Evolutionary conservation across 2,329 filamentous ascomycete genomes (phyloP), one percentile per base, ranked within the genome.

Genomic region (Monosporascus sp.): DNA sequence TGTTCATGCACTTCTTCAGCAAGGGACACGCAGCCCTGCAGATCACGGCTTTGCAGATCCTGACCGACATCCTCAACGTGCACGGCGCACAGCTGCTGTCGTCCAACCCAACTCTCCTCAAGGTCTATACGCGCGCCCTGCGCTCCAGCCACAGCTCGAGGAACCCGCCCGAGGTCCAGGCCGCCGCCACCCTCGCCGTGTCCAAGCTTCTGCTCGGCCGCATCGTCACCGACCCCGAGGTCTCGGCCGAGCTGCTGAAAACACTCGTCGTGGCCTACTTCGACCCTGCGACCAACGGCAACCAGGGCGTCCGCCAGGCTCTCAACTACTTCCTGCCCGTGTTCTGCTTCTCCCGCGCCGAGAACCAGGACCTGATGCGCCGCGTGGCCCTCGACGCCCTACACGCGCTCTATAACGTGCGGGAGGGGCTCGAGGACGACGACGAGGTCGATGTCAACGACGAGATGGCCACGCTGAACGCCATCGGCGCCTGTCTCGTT

Each of bases 1-100:
- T 99, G 3, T 99, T 99, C 72, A 89, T 97, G 69, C 92, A 96
- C 68, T 97, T 96, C 75, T 97, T 95, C 73, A 88, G 78, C 70
- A 96, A 96, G 74, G 94, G 94, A 1, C 91, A 97, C 65, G 85
- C 94, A 9, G 85, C 87, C 0, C 78, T 99, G 39, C 93, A 97
- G 69, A 89, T 93, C 49, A 96, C 91, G 8, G 89, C 91, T 0
- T 74, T 97, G 34, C 90, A 97, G 58, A 95, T 96, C 57, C 81
- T 99, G 34, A 92, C 90, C 9, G 94, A 99, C 69, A 93, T 97
- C 60, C 78, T 97, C 48, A 91, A 92, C 50, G 89, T 91, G 1
- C 90, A 97, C 65, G 91, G 90, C 15, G 83, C 88, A 0, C 82
- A 96, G 54, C 82, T 97, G 17, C 77, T 90, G 5, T 79, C 83